Base-by-base conservation (phyloP, 371 early-diverging fungal genomes). In the Zychaea mexicana region DNA sequence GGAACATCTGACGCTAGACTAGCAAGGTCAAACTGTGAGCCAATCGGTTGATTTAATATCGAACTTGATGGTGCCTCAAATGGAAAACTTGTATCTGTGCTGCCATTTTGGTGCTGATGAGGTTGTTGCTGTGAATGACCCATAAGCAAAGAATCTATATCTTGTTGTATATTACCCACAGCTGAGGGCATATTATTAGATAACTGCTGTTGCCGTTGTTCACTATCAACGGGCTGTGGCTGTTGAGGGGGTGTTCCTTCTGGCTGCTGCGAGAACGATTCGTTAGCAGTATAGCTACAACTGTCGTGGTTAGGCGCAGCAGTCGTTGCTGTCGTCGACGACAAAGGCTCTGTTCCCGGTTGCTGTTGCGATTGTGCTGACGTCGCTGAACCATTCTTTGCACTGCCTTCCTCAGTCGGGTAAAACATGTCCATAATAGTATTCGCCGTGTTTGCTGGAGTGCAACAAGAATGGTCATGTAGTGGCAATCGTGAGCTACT, bases 1-100 rank as follows among this genome's bases (percentile, higher is more conserved):
- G 76, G 72, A 0, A 75, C 30, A 17, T 73, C 64, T 3, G 78
- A 73, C 13, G 57, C 64, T 15, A 74, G 32, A 53, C 71, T 66
- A 5, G 68, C 47, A 1, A 66, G 22, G 42, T 78, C 75, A 39
- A 72, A 71, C 3, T 65, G 59, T 26, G 17, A 19, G 15, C 6
- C 38, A 30, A 21, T 24, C 6, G 32, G 19, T 9, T 38, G 19
- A 2, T 19, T 30, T 45, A 58, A 30, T 27, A 54, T 10, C 3
- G 28, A 27, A 4, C 3, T 19, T 32, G 30, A 30, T 3, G 13
- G 31, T 33, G 55, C 21, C 10, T 26, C 5, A 53, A 30, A 5
- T 33, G 33, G 33, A 12, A 5, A 33, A 7, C 28, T 7, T 30
- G 3, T 32, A 54, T 5, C n/a, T n/a, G n/a, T n/a, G n/a, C n/a